These are phyloP conservation scores for Schizophyllum commune DNA, from an alignment of 1,284 basidiomycete genomes.

Conservation along the genomic window DNA sequence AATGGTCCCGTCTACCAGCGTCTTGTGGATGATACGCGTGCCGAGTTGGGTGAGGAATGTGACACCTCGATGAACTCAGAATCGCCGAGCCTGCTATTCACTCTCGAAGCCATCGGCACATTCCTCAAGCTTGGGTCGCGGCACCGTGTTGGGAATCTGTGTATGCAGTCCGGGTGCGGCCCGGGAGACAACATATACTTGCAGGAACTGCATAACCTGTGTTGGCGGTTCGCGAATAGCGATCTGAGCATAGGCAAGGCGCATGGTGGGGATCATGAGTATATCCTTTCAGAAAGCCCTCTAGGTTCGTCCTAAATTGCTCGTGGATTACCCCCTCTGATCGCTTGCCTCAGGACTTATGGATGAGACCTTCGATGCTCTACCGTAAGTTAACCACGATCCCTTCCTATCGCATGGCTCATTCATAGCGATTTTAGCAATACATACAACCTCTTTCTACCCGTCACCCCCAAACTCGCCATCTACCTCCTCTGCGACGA, in stretches of 20 bases:
- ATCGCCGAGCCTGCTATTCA: conserved; percentile 17
- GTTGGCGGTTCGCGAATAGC: conserved; percentile 30
- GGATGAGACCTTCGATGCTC: neutral
- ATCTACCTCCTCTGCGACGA: conserved; percentile 36
- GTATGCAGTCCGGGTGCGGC: neutral
- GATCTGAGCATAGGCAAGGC: conserved; percentile 35
- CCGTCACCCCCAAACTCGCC: conserved; percentile 41
- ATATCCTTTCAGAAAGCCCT: conserved; percentile 33
- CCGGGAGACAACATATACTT: conserved; percentile 18
- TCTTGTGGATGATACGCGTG: conserved; percentile 7
- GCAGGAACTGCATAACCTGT: conserved; percentile 26
- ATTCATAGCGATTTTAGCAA: conserved; percentile 20
- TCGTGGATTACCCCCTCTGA: too few relatives aligned
- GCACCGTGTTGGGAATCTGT: neutral
- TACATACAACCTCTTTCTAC: conserved; percentile 43
- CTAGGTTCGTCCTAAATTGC: conserved; percentile 19
- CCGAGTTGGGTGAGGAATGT: too few relatives aligned
- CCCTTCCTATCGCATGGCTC: neutral
- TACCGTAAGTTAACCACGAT: neutral
- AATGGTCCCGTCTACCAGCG: conserved; percentile 40
- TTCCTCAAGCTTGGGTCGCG: conserved; percentile 22
- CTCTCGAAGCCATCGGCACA: conserved; percentile 22
- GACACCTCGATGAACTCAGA: too few relatives aligned
- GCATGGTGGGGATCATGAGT: conserved; percentile 33
- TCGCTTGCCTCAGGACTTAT: neutral